These are phyloP conservation scores for Solanum pinnatisectum DNA, from an alignment of 257 asterid species.

Conservation along the genomic window DNA sequence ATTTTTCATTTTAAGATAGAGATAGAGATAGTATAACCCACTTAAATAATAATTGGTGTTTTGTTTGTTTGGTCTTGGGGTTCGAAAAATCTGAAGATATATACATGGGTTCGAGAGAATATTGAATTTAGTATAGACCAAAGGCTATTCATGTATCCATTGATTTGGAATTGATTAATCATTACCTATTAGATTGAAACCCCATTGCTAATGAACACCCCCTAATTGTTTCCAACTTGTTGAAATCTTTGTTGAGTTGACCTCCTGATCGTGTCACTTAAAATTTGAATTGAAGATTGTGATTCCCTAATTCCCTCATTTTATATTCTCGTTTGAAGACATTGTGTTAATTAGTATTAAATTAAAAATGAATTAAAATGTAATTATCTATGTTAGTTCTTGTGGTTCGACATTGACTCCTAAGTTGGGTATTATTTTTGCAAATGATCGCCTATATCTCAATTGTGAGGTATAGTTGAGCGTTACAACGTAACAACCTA, in stretches of 20 bases:
- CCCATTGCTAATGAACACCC: neutral
- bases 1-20: no score
- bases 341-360: no score
- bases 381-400: no score
- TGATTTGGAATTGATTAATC: neutral
- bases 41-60: no score
- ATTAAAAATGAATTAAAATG: no score
- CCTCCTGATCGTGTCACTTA: neutral
- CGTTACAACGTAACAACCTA: neutral
- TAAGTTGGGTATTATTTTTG: neutral
- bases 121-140: no score
- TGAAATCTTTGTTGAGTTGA: neutral
- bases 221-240: no score
- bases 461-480: neutral
- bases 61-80: no score
- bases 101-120: no score
- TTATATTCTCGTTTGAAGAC: neutral
- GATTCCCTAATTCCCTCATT: neutral
- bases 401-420: neutral
- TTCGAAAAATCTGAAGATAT: no score
- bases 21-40: no score
- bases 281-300: neutral
- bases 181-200: neutral
- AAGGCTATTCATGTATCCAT: no score
- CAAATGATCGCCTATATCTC: neutral